Evolutionary conservation across 2,329 filamentous ascomycete genomes (phyloP).

Genomic region (Fusarium staphyleae): DNA sequence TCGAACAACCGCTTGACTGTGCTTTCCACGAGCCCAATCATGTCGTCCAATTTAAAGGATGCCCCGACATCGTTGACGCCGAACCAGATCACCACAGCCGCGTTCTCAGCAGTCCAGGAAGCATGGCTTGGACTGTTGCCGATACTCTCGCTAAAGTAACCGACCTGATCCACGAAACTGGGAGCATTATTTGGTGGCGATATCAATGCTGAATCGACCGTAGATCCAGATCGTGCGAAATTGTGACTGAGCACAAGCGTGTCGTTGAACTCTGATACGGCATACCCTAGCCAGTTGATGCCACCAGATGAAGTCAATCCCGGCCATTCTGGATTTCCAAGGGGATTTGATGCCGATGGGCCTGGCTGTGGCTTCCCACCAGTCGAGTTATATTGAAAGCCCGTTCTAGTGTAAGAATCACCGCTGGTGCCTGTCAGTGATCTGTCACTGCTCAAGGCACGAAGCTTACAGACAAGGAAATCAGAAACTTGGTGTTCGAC

Average conservation of each 20-base stretch:
- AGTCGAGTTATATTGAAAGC: background rate
- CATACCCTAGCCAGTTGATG: slow-evolving; percentile 8
- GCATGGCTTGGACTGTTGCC: background rate
- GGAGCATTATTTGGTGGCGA: background rate
- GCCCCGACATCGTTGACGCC: background rate
- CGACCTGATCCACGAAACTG: background rate
- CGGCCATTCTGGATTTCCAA: slow-evolving; percentile 15
- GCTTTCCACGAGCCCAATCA: background rate
- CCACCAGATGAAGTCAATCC: slow-evolving; percentile 5
- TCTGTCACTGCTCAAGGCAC: no score
- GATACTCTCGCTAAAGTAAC: background rate
- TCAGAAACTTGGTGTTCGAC: background rate
- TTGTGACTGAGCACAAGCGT: slow-evolving; percentile 4
- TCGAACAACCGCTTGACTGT: background rate
- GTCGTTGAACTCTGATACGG: slow-evolving; percentile 5
- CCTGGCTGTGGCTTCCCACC: background rate
- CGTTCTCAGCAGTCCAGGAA: background rate
- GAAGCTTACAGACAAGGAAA: background rate
- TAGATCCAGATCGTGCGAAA: background rate
- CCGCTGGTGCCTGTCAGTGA: slow-evolving; percentile 5
- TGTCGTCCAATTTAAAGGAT: background rate
- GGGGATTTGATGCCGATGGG: slow-evolving; percentile 6
- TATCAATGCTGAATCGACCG: background rate
- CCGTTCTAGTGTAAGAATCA: slow-evolving; percentile 6
- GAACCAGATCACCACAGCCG: background rate